Evolutionary conservation across 2,329 filamentous ascomycete genomes (phyloP).

Genomic region (Fusarium continuum): DNA sequence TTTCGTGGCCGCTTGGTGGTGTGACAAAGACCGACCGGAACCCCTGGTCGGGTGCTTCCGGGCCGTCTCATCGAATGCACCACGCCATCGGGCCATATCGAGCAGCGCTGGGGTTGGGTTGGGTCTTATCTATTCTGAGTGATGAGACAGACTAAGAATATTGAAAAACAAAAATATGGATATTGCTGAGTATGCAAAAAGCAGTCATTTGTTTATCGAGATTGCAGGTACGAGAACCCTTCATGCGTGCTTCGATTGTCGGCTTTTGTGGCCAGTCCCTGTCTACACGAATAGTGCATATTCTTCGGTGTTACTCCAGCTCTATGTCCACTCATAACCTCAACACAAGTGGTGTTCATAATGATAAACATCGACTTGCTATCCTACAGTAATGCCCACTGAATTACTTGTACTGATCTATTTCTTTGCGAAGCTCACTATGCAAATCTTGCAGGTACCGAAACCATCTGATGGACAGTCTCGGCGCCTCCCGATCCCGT

Average conservation of each 20-base stretch:
- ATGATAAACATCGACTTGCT: no score
- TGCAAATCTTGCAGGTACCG: not conserved
- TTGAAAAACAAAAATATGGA: not conserved
- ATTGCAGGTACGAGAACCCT: no score
- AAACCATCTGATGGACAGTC: conserved; percentile 23
- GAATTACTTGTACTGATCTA: no score
- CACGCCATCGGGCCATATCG: conserved; percentile 15
- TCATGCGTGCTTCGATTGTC: no score
- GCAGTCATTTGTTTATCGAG: no score
- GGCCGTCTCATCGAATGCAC: conserved; percentile 4
- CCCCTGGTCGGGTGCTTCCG: conserved; percentile 28
- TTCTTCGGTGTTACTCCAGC: no score
- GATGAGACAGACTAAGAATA: conserved; percentile 1
- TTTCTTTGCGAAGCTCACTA: conserved; percentile 14
- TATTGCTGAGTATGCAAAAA: no score
- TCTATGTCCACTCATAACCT: no score
- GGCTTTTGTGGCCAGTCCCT: no score
- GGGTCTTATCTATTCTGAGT: not conserved
- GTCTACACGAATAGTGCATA: no score
- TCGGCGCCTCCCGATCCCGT: conserved; percentile 19
- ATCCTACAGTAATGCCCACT: no score
- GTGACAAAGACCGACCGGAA: conserved; percentile 15
- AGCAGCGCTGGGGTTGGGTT: not conserved
- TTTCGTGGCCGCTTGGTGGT: conserved; percentile 31
- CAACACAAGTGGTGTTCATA: no score